Evolutionary conservation across 1,284 basidiomycete species (phyloP), one percentile per base, ranked within the genome.

Genomic region (Microbotryum silenes-acaulis): DNA sequence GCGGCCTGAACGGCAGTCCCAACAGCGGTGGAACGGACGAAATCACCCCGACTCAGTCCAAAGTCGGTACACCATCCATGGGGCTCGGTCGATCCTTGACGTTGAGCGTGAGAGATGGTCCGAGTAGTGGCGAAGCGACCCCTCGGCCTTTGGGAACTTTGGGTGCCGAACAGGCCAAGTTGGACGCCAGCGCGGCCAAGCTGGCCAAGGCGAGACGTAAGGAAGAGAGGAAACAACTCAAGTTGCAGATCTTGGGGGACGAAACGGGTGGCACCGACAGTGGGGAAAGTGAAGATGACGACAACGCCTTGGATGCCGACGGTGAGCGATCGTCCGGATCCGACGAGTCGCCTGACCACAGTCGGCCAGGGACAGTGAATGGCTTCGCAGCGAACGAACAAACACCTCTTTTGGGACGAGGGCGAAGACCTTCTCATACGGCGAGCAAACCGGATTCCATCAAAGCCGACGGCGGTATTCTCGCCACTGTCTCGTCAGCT

Each of bases 31-130:
- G 37, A 7, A 31, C 31, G 14, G 49, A 64, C 10, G 59, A 51
- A 12, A 44, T 56, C 29, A 65, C 64, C 2, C 64, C 64, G 25
- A 65, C 57, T 4, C 64, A 60, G 37, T 58, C 56, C 56, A 59
- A 60, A 45, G 54, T 63, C 21, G 61, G 61, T 6, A 23, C 46
- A 4, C 27, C 52, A n/a, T 21, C 50, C 21, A n/a, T 21, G 25
- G 48, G 48, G 12, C 48, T 21, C 12, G 48, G 48, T 20, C 48
- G 48, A 21, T 27, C 21, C 12, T 21, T 27, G 48, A 55, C 21
- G 5, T 21, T 27, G 48, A 55, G 31, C 10, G 8, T 42, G 29
- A 55, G 37, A 33, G 33, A 8, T 23, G 48, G 49, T 8, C 47
- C 20, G 10, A 31, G 44, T 21, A 42, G 18, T 33, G 51, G 33